Evolutionary conservation across 345 rosid genomes (phyloP).

Genomic region (Eutrema japonicum): DNA sequence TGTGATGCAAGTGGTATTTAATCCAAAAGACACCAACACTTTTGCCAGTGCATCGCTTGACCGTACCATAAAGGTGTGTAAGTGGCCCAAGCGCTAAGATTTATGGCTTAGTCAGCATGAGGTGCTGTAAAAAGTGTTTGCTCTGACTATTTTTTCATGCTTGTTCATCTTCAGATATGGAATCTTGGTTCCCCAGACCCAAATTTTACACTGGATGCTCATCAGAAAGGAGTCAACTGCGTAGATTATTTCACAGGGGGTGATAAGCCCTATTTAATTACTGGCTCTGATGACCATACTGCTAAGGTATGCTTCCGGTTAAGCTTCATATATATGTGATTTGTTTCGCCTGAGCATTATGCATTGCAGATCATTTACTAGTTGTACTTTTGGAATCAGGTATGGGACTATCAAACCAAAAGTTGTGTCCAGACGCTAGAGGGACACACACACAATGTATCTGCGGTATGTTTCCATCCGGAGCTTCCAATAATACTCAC

Average conservation of each 20-base stretch:
- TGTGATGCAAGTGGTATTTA: slow-evolving; percentile 97
- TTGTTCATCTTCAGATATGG: slow-evolving; percentile 66
- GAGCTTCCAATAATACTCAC: slow-evolving; percentile 83
- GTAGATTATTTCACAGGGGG: slow-evolving; percentile 96
- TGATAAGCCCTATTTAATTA: slow-evolving; percentile 88
- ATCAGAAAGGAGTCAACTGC: slow-evolving; percentile 92
- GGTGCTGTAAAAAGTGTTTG: slow-evolving; percentile 21
- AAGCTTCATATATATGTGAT: slow-evolving; percentile 21
- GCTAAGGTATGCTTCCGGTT: slow-evolving; percentile 63
- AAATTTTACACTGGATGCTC: slow-evolving; percentile 89
- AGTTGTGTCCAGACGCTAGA: slow-evolving; percentile 84
- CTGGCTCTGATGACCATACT: slow-evolving; percentile 94
- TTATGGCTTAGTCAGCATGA: background rate
- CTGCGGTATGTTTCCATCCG: slow-evolving; percentile 88
- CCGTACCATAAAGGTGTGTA: slow-evolving; percentile 77
- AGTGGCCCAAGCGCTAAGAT: background rate
- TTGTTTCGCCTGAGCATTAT: slow-evolving; percentile 9
- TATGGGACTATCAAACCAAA: slow-evolving; percentile 91
- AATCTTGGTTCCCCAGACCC: slow-evolving; percentile 97
- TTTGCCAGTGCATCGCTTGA: slow-evolving; percentile 99
- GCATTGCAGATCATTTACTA: slow-evolving; percentile 25
- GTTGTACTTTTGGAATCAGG: slow-evolving; percentile 48
- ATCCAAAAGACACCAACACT: slow-evolving; percentile 89
- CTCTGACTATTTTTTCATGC: slow-evolving; percentile 27
- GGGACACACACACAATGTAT: slow-evolving; percentile 84